Conservation (phyloP, 305 asterid genomes). For the Ilex paraguariensis region DNA sequence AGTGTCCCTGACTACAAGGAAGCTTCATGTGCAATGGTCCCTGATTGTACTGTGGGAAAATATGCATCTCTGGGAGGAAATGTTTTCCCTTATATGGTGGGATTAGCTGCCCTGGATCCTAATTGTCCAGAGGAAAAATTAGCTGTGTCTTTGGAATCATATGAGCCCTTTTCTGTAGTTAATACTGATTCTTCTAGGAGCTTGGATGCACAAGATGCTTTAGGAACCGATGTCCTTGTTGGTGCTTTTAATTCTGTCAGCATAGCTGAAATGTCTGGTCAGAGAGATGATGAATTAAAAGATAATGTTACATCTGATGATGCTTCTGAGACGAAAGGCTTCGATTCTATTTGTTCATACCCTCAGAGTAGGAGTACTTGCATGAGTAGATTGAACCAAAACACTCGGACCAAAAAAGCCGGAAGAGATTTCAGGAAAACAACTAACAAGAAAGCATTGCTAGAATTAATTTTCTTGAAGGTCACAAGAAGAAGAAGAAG, state of each 20-base stretch:
- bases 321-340: background rate
- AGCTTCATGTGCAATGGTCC: background rate
- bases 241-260: background rate
- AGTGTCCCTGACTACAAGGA: background rate
- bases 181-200: background rate
- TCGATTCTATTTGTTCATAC: background rate
- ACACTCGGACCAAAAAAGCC: background rate
- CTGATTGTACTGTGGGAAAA: background rate
- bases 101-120: background rate
- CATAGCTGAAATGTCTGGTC: background rate
- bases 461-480: background rate
- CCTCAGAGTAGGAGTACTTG: background rate
- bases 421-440: background rate
- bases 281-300: background rate
- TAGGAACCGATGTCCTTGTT: background rate
- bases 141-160: background rate
- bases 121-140: background rate
- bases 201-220: background rate
- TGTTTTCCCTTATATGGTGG: background rate
- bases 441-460: background rate
- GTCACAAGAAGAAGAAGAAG: constrained; percentile 2
- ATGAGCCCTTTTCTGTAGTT: background rate
- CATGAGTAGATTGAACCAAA: background rate
- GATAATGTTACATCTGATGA: background rate
- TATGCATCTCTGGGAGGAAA: background rate